phyloP scores from a whole-genome alignment of 345 rosid species.

The Combretum micranthum region DNA sequence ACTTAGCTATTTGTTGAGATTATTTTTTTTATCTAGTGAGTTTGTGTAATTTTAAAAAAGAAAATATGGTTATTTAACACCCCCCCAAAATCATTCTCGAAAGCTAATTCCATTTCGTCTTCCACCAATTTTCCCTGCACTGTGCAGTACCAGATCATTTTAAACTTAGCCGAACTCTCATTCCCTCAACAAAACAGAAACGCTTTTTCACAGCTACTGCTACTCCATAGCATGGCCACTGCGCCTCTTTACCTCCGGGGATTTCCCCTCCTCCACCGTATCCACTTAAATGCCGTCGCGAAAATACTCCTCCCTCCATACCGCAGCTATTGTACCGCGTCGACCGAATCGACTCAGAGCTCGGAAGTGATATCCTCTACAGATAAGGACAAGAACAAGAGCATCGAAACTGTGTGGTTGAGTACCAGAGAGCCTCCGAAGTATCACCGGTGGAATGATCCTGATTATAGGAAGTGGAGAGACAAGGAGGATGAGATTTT shows the following conservation, averaged over 20 bases:
- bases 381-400: constrained; percentile 11
- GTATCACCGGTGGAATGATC: constrained; percentile 44
- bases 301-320: constrained; percentile 23
- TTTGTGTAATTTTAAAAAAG: too few relatives aligned
- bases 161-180: too few relatives aligned
- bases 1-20: too few relatives aligned
- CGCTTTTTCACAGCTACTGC: too few relatives aligned
- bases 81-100: too few relatives aligned
- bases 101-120: too few relatives aligned
- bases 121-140: too few relatives aligned
- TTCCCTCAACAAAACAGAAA: too few relatives aligned
- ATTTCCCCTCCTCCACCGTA: constrained; percentile 27
- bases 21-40: too few relatives aligned
- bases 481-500: constrained; percentile 68
- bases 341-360: constrained; percentile 26
- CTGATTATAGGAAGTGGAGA: constrained; percentile 75
- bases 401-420: constrained; percentile 9
- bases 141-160: too few relatives aligned
- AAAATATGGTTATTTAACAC: too few relatives aligned
- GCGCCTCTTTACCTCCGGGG: constrained; percentile 32
- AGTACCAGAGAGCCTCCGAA: constrained; percentile 24
- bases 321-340: constrained; percentile 21
- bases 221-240: constrained; percentile 31
- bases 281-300: constrained; percentile 20
- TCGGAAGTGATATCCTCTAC: constrained; percentile 30